Conservation (phyloP, 1,284 basidiomycete species). For the Cronartium ribicola region DNA sequence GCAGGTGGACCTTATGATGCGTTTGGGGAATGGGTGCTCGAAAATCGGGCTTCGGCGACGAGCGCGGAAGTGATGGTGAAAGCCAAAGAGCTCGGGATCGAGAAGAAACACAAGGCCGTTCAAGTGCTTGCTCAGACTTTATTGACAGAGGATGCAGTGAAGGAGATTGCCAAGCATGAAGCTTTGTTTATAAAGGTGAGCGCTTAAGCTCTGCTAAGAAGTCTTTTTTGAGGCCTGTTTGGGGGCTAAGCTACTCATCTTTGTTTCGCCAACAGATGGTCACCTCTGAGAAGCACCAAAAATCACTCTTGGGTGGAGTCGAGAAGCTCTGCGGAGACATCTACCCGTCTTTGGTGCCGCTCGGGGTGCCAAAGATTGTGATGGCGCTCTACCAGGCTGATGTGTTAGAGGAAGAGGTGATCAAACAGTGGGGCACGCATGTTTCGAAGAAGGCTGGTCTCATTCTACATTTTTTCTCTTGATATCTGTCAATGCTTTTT, state of each 20-base stretch:
- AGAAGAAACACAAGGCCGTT: conserved; percentile 90
- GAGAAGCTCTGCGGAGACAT: conserved; percentile 73
- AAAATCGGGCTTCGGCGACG: conserved; percentile 62
- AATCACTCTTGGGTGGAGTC: conserved; percentile 81
- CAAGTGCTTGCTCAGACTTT: conserved; percentile 80
- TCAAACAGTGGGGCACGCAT: conserved; percentile 91
- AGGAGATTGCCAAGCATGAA: conserved; percentile 69
- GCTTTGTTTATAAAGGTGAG: conserved; percentile 75
- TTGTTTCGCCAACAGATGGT: conserved; percentile 52
- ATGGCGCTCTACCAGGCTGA: conserved; percentile 94
- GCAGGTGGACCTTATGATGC: conserved; percentile 77
- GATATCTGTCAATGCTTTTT: not conserved
- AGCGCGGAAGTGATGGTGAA: conserved; percentile 73
- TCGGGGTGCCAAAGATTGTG: conserved; percentile 75
- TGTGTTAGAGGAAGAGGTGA: conserved; percentile 83
- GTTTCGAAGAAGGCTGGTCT: conserved; percentile 68
- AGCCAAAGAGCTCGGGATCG: conserved; percentile 84
- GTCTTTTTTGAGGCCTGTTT: not conserved
- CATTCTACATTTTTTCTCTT: not conserved
- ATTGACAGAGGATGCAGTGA: conserved; percentile 71
- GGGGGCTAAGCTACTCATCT: not conserved
- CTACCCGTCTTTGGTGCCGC: conserved; percentile 60
- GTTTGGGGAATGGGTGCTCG: conserved; percentile 80
- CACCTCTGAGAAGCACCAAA: conserved; percentile 83
- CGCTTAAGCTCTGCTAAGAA: conserved; percentile 4